phyloP scores from a whole-genome alignment of 2,329 filamentous ascomycete genomes.

The Biscogniauxia mediterranea region DNA sequence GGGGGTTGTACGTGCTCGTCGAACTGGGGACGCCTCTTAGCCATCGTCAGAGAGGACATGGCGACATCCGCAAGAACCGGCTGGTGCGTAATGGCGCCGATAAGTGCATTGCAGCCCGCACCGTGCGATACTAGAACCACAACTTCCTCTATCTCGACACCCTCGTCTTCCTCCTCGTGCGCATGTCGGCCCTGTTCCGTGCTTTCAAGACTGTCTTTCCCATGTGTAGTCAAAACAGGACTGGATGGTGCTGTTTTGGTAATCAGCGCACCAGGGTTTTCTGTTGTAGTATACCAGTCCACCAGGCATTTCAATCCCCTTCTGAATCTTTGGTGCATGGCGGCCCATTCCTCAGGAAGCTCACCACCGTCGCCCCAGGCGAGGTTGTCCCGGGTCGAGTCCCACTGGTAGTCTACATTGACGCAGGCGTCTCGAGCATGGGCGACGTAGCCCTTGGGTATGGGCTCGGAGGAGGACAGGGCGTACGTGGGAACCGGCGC shows the following conservation, averaged over 20 bases:
- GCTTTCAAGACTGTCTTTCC: constrained; percentile 24
- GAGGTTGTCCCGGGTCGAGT: constrained; percentile 76
- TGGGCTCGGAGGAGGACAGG: constrained; percentile 74
- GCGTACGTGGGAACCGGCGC: constrained; percentile 81
- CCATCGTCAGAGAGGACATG: constrained; percentile 89
- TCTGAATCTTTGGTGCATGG: constrained; percentile 90
- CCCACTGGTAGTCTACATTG: constrained; percentile 92
- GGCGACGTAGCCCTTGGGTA: constrained; percentile 83
- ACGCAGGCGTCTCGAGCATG: constrained; percentile 87
- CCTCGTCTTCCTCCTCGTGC: constrained; percentile 39
- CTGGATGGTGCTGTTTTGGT: constrained; percentile 38
- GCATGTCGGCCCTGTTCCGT: constrained; percentile 35
- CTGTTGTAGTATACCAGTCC: constrained; percentile 71
- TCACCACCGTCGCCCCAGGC: constrained; percentile 86
- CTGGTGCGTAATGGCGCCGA: constrained; percentile 87
- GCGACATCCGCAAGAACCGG: constrained; percentile 88
- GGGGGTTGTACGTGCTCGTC: constrained; percentile 35
- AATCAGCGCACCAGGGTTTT: constrained; percentile 51
- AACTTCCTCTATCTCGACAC: constrained; percentile 70
- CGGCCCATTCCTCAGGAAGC: constrained; percentile 91
- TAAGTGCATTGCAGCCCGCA: constrained; percentile 91
- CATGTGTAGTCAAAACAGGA: constrained; percentile 17
- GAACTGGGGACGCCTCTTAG: constrained; percentile 57
- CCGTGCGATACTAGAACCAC: constrained; percentile 90
- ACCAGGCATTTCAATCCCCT: constrained; percentile 75